Percentiles rank a stretch among this genome's conserved stretches.
phyloP scores from a whole-genome alignment of 2,329 filamentous ascomycete genomes.

The Xylaria sp. region DNA sequence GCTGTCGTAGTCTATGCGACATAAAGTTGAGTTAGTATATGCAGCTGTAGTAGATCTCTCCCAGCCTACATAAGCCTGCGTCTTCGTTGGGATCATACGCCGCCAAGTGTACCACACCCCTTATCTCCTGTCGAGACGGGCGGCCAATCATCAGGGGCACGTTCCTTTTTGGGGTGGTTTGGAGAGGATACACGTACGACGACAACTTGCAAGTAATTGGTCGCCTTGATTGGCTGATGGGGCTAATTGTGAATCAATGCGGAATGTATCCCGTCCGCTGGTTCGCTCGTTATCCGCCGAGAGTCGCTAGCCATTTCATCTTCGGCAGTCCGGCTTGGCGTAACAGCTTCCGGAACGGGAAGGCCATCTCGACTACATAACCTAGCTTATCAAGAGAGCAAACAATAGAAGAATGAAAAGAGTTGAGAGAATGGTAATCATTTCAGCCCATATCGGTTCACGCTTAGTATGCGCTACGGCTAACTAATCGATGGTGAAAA shows the following conservation, averaged over 20 bases:
- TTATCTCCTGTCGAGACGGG: slow-evolving; percentile 38
- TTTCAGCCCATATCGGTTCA: not conserved
- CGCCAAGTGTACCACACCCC: slow-evolving; percentile 12
- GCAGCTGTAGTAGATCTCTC: slow-evolving; percentile 3
- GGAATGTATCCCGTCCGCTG: not conserved
- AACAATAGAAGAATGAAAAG: too few species aligned
- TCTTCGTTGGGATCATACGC: not conserved
- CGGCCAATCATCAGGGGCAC: slow-evolving; percentile 45
- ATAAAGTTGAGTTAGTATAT: not conserved
- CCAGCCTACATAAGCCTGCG: slow-evolving; percentile 7
- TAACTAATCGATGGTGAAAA: not conserved
- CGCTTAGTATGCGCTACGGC: not conserved
- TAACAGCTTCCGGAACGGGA: slow-evolving; percentile 32
- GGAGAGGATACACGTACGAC: not conserved
- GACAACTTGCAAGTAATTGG: not conserved
- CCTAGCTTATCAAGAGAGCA: not conserved
- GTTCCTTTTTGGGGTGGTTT: slow-evolving; percentile 28
- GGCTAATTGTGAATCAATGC: not conserved
- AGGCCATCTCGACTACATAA: slow-evolving; percentile 17
- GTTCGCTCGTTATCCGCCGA: slow-evolving; percentile 2
- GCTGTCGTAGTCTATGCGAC: not conserved
- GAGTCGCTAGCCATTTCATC: not conserved
- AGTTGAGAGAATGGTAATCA: slow-evolving; percentile 13
- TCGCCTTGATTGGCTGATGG: not conserved
- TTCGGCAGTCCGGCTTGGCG: slow-evolving; percentile 28